Evolutionary conservation across 352 stramenopile species (phyloP), one percentile per base, ranked within the genome.

Genomic region (Halophytophthora batemanensis): DNA sequence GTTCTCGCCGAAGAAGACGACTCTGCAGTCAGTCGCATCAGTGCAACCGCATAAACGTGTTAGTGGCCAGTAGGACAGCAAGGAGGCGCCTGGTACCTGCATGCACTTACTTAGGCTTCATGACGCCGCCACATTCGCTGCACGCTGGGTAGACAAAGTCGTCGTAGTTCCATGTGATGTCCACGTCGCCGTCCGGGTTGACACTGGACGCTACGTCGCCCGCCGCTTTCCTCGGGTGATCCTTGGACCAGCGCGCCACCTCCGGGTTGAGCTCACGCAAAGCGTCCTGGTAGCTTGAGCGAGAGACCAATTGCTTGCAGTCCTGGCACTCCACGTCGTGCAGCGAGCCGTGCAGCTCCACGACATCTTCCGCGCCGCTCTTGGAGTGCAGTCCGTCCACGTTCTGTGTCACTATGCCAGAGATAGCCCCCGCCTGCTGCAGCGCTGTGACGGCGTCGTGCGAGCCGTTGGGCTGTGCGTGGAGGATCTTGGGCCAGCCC

Each of bases 1-100:
- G 50, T 87, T 95, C 56, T 98, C 96, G 5, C 96, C 96, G 67
- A 99, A 99, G 63, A 99, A 99, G 6, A 98, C 93, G 34, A 99
- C 95, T 45, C 76, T 86, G 11, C 21, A 47, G 47, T n/a, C n/a
- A n/a, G n/a, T n/a, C n/a, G n/a, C n/a, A n/a, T n/a, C n/a, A n/a
- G n/a, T n/a, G n/a, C n/a, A n/a, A n/a, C n/a, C n/a, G n/a, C n/a
- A n/a, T n/a, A n/a, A n/a, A n/a, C n/a, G n/a, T n/a, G n/a, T n/a
- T n/a, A n/a, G n/a, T n/a, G n/a, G n/a, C n/a, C n/a, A n/a, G n/a
- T n/a, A n/a, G n/a, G n/a, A n/a, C n/a, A n/a, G n/a, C n/a, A n/a
- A n/a, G n/a, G n/a, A n/a, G n/a, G n/a, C n/a, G n/a, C n/a, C n/a
- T n/a, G n/a, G n/a, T n/a, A 34, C 17, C 1, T 21, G 43, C 10